Conservation (phyloP, 2,329 filamentous ascomycete genomes). For the Sporothrix pseudoabietina region DNA sequence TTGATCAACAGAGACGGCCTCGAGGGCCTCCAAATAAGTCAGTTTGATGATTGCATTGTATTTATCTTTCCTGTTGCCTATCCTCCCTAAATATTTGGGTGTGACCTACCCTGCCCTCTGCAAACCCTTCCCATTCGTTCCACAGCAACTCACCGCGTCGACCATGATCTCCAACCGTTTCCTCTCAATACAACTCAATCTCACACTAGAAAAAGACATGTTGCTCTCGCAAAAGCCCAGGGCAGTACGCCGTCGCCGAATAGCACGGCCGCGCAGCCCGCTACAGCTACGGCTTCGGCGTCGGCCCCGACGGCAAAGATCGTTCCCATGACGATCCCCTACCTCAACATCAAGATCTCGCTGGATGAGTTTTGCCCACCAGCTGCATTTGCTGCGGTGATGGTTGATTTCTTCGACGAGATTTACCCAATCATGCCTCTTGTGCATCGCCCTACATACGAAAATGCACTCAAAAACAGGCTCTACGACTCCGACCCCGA, state of each 20-base stretch:
- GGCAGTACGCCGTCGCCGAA: neutral
- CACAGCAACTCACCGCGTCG: neutral
- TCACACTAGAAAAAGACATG: neutral
- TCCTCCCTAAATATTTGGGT: neutral
- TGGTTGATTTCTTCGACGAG: conserved; percentile 21
- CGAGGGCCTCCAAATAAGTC: conserved; percentile 20
- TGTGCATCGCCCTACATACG: conserved; percentile 2
- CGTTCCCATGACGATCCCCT: conserved; percentile 12
- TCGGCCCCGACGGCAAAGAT: neutral
- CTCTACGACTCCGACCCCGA: conserved; percentile 11
- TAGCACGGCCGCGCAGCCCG: neutral
- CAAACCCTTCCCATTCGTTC: neutral
- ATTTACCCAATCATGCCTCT: conserved; percentile 19
- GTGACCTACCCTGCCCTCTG: neutral
- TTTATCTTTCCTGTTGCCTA: no score
- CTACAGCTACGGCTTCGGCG: no score
- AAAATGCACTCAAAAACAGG: neutral
- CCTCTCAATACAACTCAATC: neutral
- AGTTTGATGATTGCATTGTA: neutral
- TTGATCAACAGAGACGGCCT: conserved; percentile 12
- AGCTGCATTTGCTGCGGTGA: conserved; percentile 2
- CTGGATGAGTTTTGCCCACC: conserved; percentile 17
- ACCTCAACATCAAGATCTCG: conserved; percentile 12
- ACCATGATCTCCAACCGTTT: neutral
- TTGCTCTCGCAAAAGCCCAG: conserved; percentile 14